A percentile compares a stretch with the other conserved stretches of the same genome.
These are phyloP conservation scores for Blastobotrys apis DNA, from an alignment of 1,139 yeast species.

Conservation along the genomic window DNA sequence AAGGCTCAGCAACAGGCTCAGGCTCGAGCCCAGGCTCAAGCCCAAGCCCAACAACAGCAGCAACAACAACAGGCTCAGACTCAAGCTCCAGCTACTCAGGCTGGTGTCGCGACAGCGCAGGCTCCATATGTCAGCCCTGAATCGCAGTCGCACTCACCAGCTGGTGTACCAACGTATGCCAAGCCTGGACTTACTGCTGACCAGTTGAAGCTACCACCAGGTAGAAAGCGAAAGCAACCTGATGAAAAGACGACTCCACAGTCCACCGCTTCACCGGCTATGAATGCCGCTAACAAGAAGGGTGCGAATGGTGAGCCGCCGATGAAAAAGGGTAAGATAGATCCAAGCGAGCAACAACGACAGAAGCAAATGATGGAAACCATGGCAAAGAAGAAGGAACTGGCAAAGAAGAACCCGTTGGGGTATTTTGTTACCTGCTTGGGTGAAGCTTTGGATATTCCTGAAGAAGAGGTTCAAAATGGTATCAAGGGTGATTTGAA, in stretches of 20 bases:
- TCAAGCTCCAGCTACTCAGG: conserved; percentile 8
- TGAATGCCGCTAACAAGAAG: conserved; percentile 9
- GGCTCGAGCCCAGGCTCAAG: conserved; percentile 2
- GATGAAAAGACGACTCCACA: conserved; percentile 14
- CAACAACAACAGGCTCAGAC: conserved; percentile 5
- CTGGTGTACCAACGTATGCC: conserved; percentile 30
- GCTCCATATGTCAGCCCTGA: conserved; percentile 8
- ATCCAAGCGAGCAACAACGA: conserved; percentile 21
- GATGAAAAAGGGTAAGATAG: conserved; percentile 27
- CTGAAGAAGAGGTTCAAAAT: conserved; percentile 26
- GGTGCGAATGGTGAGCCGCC: conserved; percentile 21
- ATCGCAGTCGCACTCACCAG: conserved; percentile 21
- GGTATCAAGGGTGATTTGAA: conserved; percentile 13
- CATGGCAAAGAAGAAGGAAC: conserved; percentile 25
- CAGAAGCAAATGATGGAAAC: conserved; percentile 21
- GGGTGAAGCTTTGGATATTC: conserved; percentile 30
- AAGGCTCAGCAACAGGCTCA: conserved; percentile 4
- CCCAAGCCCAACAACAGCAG: conserved; percentile 8
- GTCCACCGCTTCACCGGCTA: neutral
- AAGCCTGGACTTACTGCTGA: conserved; percentile 28
- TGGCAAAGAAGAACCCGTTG: conserved; percentile 28
- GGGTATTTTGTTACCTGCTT: conserved; percentile 29
- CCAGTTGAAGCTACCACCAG: conserved; percentile 30
- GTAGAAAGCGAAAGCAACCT: conserved; percentile 26
- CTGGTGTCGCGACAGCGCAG: neutral